phyloP scores from a whole-genome alignment of 2,329 filamentous ascomycete genomes.

The Colletotrichum camelliae region DNA sequence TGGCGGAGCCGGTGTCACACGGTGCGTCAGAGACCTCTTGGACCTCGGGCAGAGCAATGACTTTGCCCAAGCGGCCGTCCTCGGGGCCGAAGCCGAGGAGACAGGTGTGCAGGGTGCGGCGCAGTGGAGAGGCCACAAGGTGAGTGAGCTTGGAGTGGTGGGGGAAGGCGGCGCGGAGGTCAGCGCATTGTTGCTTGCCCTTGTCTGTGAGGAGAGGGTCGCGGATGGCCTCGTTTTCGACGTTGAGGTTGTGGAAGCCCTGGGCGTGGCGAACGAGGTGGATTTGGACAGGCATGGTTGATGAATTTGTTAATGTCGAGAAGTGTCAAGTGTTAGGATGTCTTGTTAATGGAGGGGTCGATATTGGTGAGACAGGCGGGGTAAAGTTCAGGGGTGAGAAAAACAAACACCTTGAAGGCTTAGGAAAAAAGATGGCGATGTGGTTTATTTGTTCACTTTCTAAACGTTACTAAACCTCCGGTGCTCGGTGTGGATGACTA shows the following conservation, averaged over 20 bases:
- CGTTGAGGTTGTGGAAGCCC: conserved; percentile 80
- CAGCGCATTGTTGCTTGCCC: conserved; percentile 77
- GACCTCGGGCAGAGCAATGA: conserved; percentile 74
- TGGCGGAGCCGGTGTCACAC: conserved; percentile 75
- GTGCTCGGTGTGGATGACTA: background rate
- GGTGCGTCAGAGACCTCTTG: conserved; percentile 80
- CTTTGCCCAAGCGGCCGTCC: conserved; percentile 28
- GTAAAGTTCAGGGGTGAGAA: background rate
- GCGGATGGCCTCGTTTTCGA: conserved; percentile 72
- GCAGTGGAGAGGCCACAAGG: conserved; percentile 79
- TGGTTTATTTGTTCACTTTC: background rate
- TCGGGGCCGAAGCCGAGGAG: conserved; percentile 70
- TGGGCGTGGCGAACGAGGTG: conserved; percentile 77
- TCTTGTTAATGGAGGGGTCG: too few species aligned
- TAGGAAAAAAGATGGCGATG: background rate
- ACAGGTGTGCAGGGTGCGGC: conserved; percentile 81
- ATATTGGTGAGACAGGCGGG: background rate
- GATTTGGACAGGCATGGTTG: conserved; percentile 57
- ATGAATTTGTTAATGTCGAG: background rate
- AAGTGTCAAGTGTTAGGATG: too few species aligned
- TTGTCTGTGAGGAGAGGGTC: conserved; percentile 80
- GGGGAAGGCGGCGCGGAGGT: conserved; percentile 68
- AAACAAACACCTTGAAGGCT: background rate
- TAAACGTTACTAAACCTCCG: background rate
- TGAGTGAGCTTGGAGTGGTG: conserved; percentile 69